Conservation (phyloP, 768 basidiomycete genomes). For the Mycena floridula region DNA sequence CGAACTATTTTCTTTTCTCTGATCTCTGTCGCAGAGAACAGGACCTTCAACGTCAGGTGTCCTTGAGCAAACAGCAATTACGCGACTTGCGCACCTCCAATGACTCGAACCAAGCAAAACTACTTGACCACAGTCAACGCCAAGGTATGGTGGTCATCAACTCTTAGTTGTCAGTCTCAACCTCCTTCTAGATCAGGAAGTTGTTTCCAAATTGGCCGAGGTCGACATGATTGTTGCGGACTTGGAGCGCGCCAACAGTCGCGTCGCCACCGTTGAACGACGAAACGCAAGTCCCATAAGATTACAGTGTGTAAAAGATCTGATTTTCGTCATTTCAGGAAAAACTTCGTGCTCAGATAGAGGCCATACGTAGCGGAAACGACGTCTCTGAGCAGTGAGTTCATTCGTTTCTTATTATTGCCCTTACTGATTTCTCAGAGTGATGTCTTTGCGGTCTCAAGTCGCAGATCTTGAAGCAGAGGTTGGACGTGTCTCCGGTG, state of each 20-base stretch:
- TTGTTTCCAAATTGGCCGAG: slow-evolving; percentile 83
- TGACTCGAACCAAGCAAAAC: slow-evolving; percentile 88
- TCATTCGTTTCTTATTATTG: too few relatives aligned
- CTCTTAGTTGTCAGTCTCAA: neutral
- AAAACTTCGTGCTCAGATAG: slow-evolving; percentile 92
- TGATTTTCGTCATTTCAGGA: slow-evolving; percentile 45
- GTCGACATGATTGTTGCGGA: slow-evolving; percentile 94
- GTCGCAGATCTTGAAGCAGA: slow-evolving; percentile 75
- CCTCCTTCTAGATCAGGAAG: slow-evolving; percentile 71
- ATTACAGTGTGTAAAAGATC: neutral
- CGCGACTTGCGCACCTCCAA: slow-evolving; percentile 86
- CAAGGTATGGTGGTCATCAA: slow-evolving; percentile 53
- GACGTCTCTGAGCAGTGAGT: slow-evolving; percentile 65
- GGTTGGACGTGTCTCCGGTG: slow-evolving; percentile 58
- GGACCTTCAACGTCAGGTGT: slow-evolving; percentile 86
- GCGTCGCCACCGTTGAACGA: slow-evolving; percentile 87
- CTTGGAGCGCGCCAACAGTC: slow-evolving; percentile 89
- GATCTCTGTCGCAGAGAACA: slow-evolving; percentile 58
- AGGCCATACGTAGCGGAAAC: slow-evolving; percentile 75
- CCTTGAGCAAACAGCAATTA: slow-evolving; percentile 83
- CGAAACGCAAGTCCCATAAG: slow-evolving; percentile 68
- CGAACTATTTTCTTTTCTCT: neutral
- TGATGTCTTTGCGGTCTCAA: slow-evolving; percentile 66
- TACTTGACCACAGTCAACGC: slow-evolving; percentile 85
- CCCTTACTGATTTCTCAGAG: slow-evolving; percentile 32